Evolutionary conservation across 2,329 filamentous ascomycete species (phyloP).

Genomic region (Sclerotinia subarctica): DNA sequence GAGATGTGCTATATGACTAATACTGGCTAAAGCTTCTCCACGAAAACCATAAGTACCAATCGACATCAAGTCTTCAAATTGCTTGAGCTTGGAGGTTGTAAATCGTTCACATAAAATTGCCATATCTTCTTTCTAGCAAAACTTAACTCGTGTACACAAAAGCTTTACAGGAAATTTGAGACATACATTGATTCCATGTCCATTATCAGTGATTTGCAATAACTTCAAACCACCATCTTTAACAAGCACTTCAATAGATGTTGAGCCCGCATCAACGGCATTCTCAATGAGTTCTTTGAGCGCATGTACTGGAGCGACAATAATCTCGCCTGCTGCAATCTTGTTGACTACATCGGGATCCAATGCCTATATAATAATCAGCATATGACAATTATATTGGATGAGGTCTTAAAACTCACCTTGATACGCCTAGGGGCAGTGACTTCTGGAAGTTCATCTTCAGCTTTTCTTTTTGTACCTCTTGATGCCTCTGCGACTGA

Average conservation of each 20-base stretch:
- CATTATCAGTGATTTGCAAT: constrained; percentile 96
- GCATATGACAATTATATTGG: constrained; percentile 15
- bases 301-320: constrained; percentile 93
- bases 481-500: constrained; percentile 28
- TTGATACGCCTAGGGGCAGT: constrained; percentile 49
- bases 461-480: constrained; percentile 48
- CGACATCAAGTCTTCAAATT: constrained; percentile 84
- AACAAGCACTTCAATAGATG: constrained; percentile 81
- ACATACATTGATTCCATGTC: constrained; percentile 84
- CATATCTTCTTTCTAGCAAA: constrained; percentile 75
- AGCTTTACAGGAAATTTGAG: constrained; percentile 13
- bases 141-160: constrained; percentile 18
- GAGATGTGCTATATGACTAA: constrained; percentile 96
- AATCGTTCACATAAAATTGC: constrained; percentile 92
- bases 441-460: constrained; percentile 41
- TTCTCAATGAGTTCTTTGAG: constrained; percentile 97
- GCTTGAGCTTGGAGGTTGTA: constrained; percentile 92
- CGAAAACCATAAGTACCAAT: constrained; percentile 98
- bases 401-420: constrained; percentile 34
- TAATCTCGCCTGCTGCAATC: constrained; percentile 97
- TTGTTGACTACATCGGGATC: constrained; percentile 96
- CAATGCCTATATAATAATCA: constrained; percentile 61
- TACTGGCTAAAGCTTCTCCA: constrained; percentile 92
- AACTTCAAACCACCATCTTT: constrained; percentile 95
- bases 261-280: constrained; percentile 94